Base-by-base conservation (phyloP, 169 alveolate genomes). In the Eimeria mitis region DNA sequence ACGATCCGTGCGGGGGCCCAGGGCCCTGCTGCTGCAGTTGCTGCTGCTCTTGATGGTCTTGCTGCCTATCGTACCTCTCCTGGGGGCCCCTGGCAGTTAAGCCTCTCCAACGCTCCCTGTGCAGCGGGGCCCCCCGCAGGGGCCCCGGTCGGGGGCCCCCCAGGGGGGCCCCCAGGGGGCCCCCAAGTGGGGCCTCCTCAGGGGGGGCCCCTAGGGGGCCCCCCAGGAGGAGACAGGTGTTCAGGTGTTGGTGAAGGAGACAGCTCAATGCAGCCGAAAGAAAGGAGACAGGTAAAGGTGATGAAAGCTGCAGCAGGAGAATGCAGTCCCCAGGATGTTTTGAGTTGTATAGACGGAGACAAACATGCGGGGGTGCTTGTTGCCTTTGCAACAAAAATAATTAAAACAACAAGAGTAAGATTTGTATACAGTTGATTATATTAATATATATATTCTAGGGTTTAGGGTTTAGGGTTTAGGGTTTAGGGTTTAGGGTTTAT, bases 11-110 rank as follows among this genome's bases (percentile, higher is more conserved):
- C 89, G 21, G 89, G 49, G 47, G 37, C 89, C 70, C 89, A 49
- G 47, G 89, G 89, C 52, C 49, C 89, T 28, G 89, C 89, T 28
- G 89, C 65, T 25, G 89, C 89, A n/a, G 71, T 79, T 52, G 89
- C 89, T 52, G 89, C 89, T 14, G 89, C 89, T 7, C 47, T 79
- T 13, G 89, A 79, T 19, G 89, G 89, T 23, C 89, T 79, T 9
- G 44, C 89, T 7, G 89, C 89, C 28, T 37, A 52, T 21, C 89
- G 65, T 7, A 25, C 52, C 61, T 7, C 52, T 44, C 1, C 44
- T 31, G 65, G 54, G 89, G 87, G 87, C 63, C 31, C 54, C 44
- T 79, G 89, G 89, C 47, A 47, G 54, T 71, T 79, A 40, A 25
- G 44, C 71, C 34, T 42, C 7, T 63, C 89, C 14, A 47, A 21